Conservation (phyloP, 305 asterid genomes). For the Solanum chacoense region DNA sequence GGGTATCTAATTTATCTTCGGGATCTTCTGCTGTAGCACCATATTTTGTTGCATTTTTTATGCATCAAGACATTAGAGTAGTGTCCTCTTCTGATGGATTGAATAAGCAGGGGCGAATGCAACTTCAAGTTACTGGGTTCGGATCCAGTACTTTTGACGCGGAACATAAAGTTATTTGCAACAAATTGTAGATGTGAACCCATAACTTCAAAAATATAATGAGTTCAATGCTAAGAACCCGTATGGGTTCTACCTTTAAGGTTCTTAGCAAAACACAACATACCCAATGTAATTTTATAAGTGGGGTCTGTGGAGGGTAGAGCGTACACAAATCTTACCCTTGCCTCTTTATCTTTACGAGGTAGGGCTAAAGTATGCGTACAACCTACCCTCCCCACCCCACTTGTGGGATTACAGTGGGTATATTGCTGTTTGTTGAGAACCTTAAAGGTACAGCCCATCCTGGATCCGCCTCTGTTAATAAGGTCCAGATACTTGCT, state of each 20-base stretch:
- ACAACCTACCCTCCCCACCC: neutral
- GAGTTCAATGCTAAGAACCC: neutral
- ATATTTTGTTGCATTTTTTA: neutral
- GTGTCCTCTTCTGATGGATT: neutral
- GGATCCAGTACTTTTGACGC: neutral
- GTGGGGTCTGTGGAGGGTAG: neutral
- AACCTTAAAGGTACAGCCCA: neutral
- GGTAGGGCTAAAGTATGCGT: neutral
- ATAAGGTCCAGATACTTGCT: neutral
- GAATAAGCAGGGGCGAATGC: neutral
- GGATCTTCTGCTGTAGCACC: neutral
- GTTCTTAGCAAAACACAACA: neutral
- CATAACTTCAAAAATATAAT: neutral
- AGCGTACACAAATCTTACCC: neutral
- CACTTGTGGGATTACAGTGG: neutral
- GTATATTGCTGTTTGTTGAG: neutral
- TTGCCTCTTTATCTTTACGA: neutral
- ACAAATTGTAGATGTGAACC: neutral
- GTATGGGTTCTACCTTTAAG: neutral
- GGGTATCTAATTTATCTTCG: slow-evolving; percentile 51
- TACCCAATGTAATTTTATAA: neutral
- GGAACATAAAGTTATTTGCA: neutral
- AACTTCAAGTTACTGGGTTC: neutral
- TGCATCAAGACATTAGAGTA: neutral
- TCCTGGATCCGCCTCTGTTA: neutral